These are phyloP conservation scores for Beauveria medogensis DNA, from an alignment of 2,329 filamentous ascomycete species.

Conservation along the genomic window DNA sequence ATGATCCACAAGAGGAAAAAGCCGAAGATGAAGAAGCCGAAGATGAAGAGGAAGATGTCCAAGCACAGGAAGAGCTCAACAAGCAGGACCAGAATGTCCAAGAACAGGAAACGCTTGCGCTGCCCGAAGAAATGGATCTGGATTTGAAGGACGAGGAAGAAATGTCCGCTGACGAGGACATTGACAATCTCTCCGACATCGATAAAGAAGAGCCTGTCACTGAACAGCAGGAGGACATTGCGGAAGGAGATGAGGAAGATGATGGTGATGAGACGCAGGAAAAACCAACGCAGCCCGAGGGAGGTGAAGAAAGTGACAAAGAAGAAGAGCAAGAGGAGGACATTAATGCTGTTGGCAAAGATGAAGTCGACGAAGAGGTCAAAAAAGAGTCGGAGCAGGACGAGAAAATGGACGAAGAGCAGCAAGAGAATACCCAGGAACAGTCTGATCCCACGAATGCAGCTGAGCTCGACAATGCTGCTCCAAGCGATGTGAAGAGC, in stretches of 20 bases:
- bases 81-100: constrained; percentile 66
- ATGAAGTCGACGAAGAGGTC: constrained; percentile 21
- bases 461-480: constrained; percentile 52
- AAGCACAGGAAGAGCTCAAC: constrained; percentile 48
- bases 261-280: constrained; percentile 29
- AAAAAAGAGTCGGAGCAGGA: constrained; percentile 20
- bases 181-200: constrained; percentile 50
- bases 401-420: constrained; percentile 23
- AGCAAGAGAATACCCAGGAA: constrained; percentile 38
- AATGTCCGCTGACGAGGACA: constrained; percentile 47
- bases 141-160: constrained; percentile 63
- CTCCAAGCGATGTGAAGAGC: constrained; percentile 55
- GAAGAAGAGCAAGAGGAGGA: constrained; percentile 34
- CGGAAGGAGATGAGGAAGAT: constrained; percentile 30
- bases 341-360: constrained; percentile 41
- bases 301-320: constrained; percentile 32
- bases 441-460: constrained; percentile 4
- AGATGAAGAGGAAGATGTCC: constrained; percentile 48
- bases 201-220: constrained; percentile 30
- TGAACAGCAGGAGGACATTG: constrained; percentile 26
- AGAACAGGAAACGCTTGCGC: constrained; percentile 71
- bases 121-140: constrained; percentile 84
- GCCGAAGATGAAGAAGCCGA: constrained; percentile 59
- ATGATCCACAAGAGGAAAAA: constrained; percentile 38
- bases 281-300: constrained; percentile 17